Conservation (phyloP, 768 basidiomycete genomes). For the Agaricus sinodeliciosus region DNA sequence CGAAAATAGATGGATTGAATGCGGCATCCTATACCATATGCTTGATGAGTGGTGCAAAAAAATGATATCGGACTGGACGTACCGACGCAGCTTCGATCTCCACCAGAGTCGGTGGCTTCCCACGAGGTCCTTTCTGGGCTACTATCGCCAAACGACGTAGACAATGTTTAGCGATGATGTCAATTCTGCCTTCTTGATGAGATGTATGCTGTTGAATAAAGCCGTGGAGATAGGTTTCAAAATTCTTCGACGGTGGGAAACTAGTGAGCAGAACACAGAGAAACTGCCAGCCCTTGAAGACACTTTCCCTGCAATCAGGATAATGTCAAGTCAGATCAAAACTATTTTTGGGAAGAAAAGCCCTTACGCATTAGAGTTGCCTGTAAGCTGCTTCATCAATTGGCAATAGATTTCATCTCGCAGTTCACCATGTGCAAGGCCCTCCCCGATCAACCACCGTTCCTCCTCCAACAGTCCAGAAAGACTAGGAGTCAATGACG, state of each 20-base stretch:
- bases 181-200: constrained; percentile 70
- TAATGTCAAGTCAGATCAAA: constrained; percentile 2
- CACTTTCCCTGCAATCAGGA: constrained; percentile 54
- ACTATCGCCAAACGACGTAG: constrained; percentile 70
- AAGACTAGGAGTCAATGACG: constrained; percentile 32
- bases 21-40: constrained; percentile 66
- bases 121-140: constrained; percentile 78
- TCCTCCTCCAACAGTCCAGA: constrained; percentile 70
- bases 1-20: constrained; percentile 92
- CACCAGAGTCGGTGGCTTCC: constrained; percentile 70
- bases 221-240: constrained; percentile 75
- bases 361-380: constrained; percentile 73
- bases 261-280: constrained; percentile 86
- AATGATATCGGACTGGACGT: constrained; percentile 18
- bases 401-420: constrained; percentile 94
- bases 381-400: constrained; percentile 83
- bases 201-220: constrained; percentile 69
- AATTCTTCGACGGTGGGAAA: constrained; percentile 91
- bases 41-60: not conserved
- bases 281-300: constrained; percentile 91
- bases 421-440: constrained; percentile 74
- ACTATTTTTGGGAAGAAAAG: not conserved
- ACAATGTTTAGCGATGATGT: constrained; percentile 89
- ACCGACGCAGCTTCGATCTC: constrained; percentile 93
- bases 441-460: constrained; percentile 78